Base-by-base conservation (phyloP, 2,329 filamentous ascomycete species). In the Aspergillus latus region DNA sequence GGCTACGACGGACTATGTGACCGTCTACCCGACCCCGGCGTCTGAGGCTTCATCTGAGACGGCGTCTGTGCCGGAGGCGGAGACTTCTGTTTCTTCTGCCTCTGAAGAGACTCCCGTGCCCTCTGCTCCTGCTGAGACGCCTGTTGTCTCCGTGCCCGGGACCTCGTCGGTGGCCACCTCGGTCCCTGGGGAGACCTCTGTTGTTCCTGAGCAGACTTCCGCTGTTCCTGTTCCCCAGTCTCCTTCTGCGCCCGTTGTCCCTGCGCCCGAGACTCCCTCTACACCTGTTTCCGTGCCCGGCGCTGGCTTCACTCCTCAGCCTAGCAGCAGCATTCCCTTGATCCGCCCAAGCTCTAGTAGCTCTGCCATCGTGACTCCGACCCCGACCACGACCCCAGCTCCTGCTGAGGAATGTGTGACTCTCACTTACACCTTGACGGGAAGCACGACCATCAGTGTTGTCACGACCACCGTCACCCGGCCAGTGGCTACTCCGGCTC, bases 11-110 rank as follows among this genome's bases (percentile, higher is more conserved):
- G 26, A 32, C 42, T 53, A 46, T 54, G 62, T 64, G 30, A 59
- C 64, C 34, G 59, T 67, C 45, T 58, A 47, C 7, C 61, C 66
- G 11, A 66, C 62, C 49, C 55, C 21, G 21, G 21, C 21, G 21
- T 21, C 39, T 42, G 39, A 42, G 39, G 39, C 39, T 42, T 16
- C 39, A 8, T 8, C 39, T 42, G 39, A 42, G 39, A 42, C 39
- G 16, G 39, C n/a, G 39, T 7, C 39, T 42, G 39, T 42, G 4
- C 16, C 39, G 13, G 39, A 42, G 39, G 39, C 39, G 8, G 39
- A 16, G 15, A 50, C 37, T 11, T 52, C 49, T 49, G 6, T 34
- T 7, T 26, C 45, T 36, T 48, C 45, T 36, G 45, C 30, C 5
- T 54, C 34, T 55, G 56, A 8, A 5, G 39, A 42, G 39, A 48